Conservation (phyloP, 805 yeast species). For the Saturnispora halmiae region DNA sequence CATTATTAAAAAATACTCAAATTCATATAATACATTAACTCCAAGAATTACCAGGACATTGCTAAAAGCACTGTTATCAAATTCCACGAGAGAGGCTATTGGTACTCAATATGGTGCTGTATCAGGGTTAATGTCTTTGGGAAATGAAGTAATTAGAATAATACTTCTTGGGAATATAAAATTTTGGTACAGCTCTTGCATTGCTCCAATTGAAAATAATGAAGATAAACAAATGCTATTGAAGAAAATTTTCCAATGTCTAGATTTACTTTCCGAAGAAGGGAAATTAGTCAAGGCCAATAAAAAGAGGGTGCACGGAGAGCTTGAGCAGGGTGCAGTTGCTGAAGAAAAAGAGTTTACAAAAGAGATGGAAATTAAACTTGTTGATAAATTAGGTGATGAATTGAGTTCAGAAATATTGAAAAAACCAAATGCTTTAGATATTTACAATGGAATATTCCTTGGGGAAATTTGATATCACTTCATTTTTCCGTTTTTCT, state of each 20-base stretch:
- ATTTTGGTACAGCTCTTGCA: conserved; percentile 59
- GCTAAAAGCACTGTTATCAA: conserved; percentile 78
- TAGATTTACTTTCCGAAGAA: conserved; percentile 38
- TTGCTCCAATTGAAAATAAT: conserved; percentile 30
- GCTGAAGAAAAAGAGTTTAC: conserved; percentile 16
- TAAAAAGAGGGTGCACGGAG: conserved; percentile 18
- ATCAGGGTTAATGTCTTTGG: conserved; percentile 73
- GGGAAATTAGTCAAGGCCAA: conserved; percentile 18
- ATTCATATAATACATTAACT: conserved; percentile 77
- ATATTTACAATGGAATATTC: conserved; percentile 55
- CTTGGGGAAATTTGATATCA: conserved; percentile 57
- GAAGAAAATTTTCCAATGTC: conserved; percentile 48
- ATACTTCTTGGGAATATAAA: conserved; percentile 75
- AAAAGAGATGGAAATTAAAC: conserved; percentile 29
- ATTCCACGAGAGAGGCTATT: conserved; percentile 55
- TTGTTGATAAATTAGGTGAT: conserved; percentile 53
- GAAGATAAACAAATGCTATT: conserved; percentile 21
- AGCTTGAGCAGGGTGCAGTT: conserved; percentile 20
- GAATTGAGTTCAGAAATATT: conserved; percentile 42
- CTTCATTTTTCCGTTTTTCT: no score
- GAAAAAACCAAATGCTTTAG: conserved; percentile 39
- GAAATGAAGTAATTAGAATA: conserved; percentile 79
- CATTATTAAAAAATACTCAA: conserved; percentile 71
- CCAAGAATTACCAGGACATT: conserved; percentile 92
- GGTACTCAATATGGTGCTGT: conserved; percentile 93